Evolutionary conservation across 345 rosid genomes (phyloP).

Genomic region (Syzygium aromaticum): DNA sequence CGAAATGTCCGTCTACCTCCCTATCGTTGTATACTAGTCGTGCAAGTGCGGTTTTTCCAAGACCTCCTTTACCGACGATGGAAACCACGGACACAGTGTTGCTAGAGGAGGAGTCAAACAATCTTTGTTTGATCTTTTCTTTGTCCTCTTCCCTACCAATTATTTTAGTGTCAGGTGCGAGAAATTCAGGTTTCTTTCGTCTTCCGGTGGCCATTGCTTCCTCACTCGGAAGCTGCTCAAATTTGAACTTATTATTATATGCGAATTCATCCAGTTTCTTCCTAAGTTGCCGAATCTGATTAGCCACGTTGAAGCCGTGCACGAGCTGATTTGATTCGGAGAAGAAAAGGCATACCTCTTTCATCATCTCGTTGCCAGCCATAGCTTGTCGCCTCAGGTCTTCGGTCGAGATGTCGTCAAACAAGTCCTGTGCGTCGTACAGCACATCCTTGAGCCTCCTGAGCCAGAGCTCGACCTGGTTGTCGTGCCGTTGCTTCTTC

Average conservation of each 20-base stretch:
- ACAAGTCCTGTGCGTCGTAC: not conserved
- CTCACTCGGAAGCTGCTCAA: not conserved
- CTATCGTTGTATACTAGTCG: not conserved
- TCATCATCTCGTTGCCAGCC: fast-evolving
- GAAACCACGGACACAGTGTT: not conserved
- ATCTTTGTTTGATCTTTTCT: not conserved
- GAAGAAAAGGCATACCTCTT: fast-evolving
- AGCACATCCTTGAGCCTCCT: not conserved
- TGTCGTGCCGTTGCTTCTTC: not conserved
- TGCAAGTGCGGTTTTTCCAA: not conserved
- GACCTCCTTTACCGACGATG: not conserved
- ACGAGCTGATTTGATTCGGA: not conserved
- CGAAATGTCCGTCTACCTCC: not conserved
- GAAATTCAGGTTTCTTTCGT: not conserved
- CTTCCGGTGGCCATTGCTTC: not conserved
- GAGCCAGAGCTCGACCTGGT: not conserved
- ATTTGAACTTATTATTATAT: too few relatives aligned
- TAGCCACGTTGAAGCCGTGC: not conserved
- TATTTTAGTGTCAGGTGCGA: fast-evolving
- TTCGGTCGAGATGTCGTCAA: not conserved
- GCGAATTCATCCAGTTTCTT: fast-evolving
- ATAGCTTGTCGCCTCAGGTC: fast-evolving
- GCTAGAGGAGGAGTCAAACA: not conserved
- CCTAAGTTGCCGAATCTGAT: not conserved
- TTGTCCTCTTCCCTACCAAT: not conserved